phyloP scores from a whole-genome alignment of 352 stramenopile genomes.

The Globisporangium acanthophoron region DNA sequence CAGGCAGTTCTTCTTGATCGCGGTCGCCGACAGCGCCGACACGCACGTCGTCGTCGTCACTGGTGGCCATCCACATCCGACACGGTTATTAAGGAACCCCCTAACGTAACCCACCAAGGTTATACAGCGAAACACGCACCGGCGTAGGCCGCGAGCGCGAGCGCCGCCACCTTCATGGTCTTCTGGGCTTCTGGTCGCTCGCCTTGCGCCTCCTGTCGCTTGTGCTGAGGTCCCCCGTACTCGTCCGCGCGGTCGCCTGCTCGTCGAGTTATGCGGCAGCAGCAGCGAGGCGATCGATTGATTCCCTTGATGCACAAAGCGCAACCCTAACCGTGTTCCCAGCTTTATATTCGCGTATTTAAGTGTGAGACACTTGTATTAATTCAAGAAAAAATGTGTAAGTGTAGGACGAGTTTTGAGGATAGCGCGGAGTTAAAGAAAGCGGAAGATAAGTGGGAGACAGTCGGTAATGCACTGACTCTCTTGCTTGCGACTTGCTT shows the following conservation, averaged over 20 bases:
- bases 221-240: not conserved
- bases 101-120: not conserved
- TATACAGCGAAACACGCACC: slow-evolving; percentile 6
- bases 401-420: not conserved
- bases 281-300: not conserved
- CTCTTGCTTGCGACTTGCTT: not conserved
- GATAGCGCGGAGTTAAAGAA: not conserved
- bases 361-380: not conserved
- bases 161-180: slow-evolving; percentile 11
- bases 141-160: slow-evolving; percentile 8
- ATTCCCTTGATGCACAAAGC: not conserved
- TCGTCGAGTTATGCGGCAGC: not conserved
- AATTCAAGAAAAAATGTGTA: too few species aligned
- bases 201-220: not conserved
- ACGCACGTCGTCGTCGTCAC: not conserved
- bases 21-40: slow-evolving; percentile 1
- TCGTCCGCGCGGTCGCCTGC: not conserved
- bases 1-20: slow-evolving; percentile 16
- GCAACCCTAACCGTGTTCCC: not conserved
- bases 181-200: not conserved
- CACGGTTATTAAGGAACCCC: not conserved
- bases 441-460: not conserved
- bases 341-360: not conserved
- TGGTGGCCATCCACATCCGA: not conserved
- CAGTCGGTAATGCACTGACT: slow-evolving; percentile 7